Percentiles rank a stretch among this genome's conserved stretches.
Evolutionary conservation across 2,329 filamentous ascomycete species (phyloP).

Genomic region (Ophiocordyceps robertsii): DNA sequence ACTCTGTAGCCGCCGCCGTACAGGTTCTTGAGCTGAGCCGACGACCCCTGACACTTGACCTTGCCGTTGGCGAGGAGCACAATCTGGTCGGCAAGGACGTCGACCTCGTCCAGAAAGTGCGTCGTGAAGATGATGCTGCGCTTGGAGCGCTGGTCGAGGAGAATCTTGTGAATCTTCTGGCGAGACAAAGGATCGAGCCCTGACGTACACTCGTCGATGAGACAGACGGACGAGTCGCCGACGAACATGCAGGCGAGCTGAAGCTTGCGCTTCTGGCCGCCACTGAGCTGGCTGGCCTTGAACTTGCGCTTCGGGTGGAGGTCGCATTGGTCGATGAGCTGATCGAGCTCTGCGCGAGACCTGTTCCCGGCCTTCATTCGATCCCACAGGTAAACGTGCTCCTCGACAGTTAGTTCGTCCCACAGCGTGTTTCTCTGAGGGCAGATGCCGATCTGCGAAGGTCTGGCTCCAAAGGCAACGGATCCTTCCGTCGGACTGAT

Average conservation of each 20-base stretch:
- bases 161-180: conserved; percentile 57
- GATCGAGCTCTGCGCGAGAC: conserved; percentile 32
- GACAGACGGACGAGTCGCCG: conserved; percentile 51
- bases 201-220: conserved; percentile 57
- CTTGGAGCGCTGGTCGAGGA: conserved; percentile 46
- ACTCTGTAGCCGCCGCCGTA: conserved; percentile 53
- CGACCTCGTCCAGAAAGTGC: conserved; percentile 59
- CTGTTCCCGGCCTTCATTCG: conserved; percentile 34
- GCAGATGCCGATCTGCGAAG: conserved; percentile 37
- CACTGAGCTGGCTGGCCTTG: conserved; percentile 43
- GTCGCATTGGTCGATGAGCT: conserved; percentile 45
- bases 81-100: conserved; percentile 55
- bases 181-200: conserved; percentile 54
- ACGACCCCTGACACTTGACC: conserved; percentile 47
- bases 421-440: conserved; percentile 58
- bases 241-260: conserved; percentile 62
- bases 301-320: conserved; percentile 43
- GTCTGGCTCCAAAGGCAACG: conserved; percentile 41
- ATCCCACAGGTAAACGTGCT: conserved; percentile 52
- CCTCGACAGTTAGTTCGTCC: conserved; percentile 49
- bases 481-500: conserved; percentile 44
- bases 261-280: conserved; percentile 57
- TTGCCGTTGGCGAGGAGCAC: conserved; percentile 50
- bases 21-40: conserved; percentile 49
- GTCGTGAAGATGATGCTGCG: conserved; percentile 55